Evolutionary conservation across 108 stramenopile genomes (phyloP), one percentile per base, ranked within the genome.

Genomic region (Aurantiochytrium sp.): DNA sequence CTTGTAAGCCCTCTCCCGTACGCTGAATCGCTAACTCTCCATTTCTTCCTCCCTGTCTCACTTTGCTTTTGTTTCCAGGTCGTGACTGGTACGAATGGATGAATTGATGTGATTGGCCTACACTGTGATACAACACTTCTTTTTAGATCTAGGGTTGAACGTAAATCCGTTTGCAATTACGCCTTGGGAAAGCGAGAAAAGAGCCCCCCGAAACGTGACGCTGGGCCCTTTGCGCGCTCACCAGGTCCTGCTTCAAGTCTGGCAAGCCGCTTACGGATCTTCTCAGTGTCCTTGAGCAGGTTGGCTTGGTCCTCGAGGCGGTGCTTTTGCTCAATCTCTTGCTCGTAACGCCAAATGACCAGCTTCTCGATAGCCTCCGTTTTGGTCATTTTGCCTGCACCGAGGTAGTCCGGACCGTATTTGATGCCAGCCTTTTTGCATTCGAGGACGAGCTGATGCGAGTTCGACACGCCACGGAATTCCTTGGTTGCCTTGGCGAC

Each of bases 211-310:
- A 35, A 35, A 35, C 35, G 35, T 2, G 35, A 35, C 35, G 35
- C 35, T 35, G 35, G 35, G 35, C 35, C 35, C 35, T 35, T 35
- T 35, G 35, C 35, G 35, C 55, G 55, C 55, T 57, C 55, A 3
- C 55, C 55, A 8, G 64, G 64, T 10, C 42, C 64, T 43, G 76
- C 76, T 18, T 83, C 76, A 16, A 83, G 25, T 6, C 51, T 47
- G 19, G 76, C 76, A 12, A 83, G 49, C n/a, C 76, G 76, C 76
- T 83, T 83, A 28, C 76, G 76, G 23, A 83, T 16, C 76, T 83
- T 83, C 28, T 83, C 76, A 0, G 76, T 53, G 25, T 83, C 76
- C n/a, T 47, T 53, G n/a, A 83, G 76, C 12, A 25, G 51, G 18
- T 47, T 53, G 8, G 44, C 51, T 53, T 83, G 49, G 49, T 83